These are phyloP conservation scores for Paramecium sexaurelia DNA, from an alignment of 73 alveolate genomes.

Conservation along the genomic window DNA sequence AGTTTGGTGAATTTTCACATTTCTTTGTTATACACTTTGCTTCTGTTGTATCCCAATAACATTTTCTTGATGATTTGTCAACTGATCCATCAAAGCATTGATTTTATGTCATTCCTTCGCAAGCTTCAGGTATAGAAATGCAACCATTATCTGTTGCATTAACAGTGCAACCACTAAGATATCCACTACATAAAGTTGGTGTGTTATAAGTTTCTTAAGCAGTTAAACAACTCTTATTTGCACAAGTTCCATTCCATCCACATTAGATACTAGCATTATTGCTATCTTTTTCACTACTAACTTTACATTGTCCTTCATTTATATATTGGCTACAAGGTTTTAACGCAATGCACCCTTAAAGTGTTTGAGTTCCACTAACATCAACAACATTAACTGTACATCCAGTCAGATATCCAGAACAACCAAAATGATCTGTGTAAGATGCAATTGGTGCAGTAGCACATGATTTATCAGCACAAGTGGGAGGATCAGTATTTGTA, in stretches of 20 bases:
- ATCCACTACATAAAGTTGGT: not conserved
- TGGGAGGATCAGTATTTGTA: not conserved
- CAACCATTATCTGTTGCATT: slow-evolving; percentile 34
- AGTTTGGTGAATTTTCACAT: slow-evolving; percentile 25
- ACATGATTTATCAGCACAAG: not conserved
- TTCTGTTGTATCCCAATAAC: not conserved
- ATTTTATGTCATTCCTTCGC: not conserved
- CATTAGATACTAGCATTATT: not conserved
- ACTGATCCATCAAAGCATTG: not conserved
- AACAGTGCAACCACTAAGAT: not conserved
- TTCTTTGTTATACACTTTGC: not conserved
- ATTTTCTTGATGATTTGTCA: not conserved
- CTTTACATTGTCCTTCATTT: not conserved
- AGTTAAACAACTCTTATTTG: not conserved
- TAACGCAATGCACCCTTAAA: not conserved
- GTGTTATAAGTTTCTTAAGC: not conserved
- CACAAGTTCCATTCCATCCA: slow-evolving; percentile 40
- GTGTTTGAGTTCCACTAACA: not conserved
- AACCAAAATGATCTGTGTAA: not conserved
- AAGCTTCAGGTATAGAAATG: not conserved
- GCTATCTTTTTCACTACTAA: not conserved
- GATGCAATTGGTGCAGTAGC: slow-evolving; percentile 1
- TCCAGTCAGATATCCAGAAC: not conserved
- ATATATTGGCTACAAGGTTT: not conserved
- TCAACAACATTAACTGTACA: slow-evolving; percentile 4